phyloP scores from a whole-genome alignment of 1,284 basidiomycete genomes.

The Leccinum cinnamomeum region DNA sequence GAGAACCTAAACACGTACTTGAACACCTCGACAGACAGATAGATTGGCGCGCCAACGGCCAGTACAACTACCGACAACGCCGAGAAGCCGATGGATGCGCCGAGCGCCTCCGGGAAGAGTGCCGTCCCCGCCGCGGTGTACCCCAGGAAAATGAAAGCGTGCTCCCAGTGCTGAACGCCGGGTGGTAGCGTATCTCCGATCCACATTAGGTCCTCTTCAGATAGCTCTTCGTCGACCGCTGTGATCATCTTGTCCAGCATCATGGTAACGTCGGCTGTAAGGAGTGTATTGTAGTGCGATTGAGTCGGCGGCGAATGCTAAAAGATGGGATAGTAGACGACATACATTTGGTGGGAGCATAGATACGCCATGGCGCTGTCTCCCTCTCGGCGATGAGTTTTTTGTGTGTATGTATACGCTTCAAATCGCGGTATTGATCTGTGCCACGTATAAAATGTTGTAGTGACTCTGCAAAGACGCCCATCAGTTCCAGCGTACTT shows the following conservation, averaged over 20 bases:
- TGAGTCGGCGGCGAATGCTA: neutral
- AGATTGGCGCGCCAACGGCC: neutral
- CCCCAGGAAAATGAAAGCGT: too few species aligned
- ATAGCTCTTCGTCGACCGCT: conserved; percentile 24
- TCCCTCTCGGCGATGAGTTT: conserved; percentile 19
- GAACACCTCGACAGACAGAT: neutral
- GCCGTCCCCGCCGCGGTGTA: too few species aligned
- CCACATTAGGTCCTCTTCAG: neutral
- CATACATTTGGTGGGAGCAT: conserved; percentile 24
- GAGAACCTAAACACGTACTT: neutral
- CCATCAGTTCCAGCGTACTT: conserved; percentile 4
- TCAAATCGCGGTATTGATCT: conserved; percentile 17
- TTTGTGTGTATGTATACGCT: conserved; percentile 16
- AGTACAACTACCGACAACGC: neutral
- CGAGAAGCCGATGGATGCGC: neutral
- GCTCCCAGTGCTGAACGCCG: neutral
- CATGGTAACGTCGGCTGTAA: conserved; percentile 18
- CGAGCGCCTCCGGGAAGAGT: too few species aligned
- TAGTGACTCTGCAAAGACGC: too few species aligned
- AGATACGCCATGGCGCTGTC: conserved; percentile 17
- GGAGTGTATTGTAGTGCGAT: neutral
- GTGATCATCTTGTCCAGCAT: neutral
- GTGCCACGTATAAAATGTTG: neutral
- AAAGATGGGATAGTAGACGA: neutral
- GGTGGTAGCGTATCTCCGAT: too few species aligned